Evolutionary conservation across 164 flowering plant genomes (phyloP), one percentile per base, ranked within the genome.

Genomic region (Warburgia ugandensis): DNA sequence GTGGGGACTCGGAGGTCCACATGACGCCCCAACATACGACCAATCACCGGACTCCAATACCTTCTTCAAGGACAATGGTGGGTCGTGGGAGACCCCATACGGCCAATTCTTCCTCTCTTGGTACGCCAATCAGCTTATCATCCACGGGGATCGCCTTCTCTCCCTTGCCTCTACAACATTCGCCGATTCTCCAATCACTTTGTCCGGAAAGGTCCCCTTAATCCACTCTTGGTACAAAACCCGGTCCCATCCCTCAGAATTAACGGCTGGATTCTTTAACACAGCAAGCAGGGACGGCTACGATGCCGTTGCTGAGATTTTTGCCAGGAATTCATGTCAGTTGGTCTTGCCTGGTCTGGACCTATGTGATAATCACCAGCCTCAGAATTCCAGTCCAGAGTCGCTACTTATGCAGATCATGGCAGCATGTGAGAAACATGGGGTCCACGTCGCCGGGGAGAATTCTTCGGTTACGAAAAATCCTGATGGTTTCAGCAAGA

Each of bases 1-100:
- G 6, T 88, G 95, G 96, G 99, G 99, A 35, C 78, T 75, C 9
- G 69, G 77, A 1, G 96, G 95, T 26, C 99, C 99, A 4, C 99
- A 88, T 54, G 94, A 92, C 56, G 81, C 74, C 14, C 95, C 99
- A 0, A 31, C 45, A n/a, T 81, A 77, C 48, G 52, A 80, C 30
- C 64, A 80, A 26, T 27, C 64, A 12, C 94, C 96, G 12, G 41
- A 63, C 47, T 60, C 73, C 2, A 71, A 39, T 43, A 58, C 29
- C 44, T 92, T 92, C 73, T 78, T 81, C 59, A 71, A 54, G 60
- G 87, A 83, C 16, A 50, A 71, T 27, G 86, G 83, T 9, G 97
- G 98, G 28, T 88, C 98, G 13, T 92, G 98, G 99, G 87, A 84
- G 62, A 72, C 81, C 48, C 68, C 71, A 0, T 92, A 92, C 54